Percentiles rank a stretch among this genome's conserved stretches.
Conservation (phyloP, 306 rosid species). For the Quercus gilva region DNA sequence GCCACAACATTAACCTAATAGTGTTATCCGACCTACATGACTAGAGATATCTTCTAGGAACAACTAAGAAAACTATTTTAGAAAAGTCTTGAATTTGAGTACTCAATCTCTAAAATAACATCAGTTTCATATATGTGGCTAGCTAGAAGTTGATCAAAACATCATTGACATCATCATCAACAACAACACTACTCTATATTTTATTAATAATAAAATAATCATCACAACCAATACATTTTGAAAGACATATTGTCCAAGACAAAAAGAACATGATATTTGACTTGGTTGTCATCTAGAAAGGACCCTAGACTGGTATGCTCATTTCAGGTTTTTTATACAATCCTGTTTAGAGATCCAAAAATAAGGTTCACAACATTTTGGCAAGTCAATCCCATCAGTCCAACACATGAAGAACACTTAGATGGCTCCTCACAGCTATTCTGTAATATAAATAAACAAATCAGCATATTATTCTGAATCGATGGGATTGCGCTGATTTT, state of each 20-base stretch:
- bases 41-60: neutral
- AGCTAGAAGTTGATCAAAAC: neutral
- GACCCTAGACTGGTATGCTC: neutral
- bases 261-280: neutral
- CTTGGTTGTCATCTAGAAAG: neutral
- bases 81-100: neutral
- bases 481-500: neutral
- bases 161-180: neutral
- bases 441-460: neutral
- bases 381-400: neutral
- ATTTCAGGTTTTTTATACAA: neutral
- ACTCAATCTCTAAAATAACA: neutral
- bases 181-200: neutral
- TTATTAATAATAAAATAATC: neutral
- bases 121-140: neutral
- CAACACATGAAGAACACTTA: neutral
- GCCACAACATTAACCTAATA: neutral
- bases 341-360: neutral
- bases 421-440: neutral
- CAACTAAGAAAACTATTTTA: neutral
- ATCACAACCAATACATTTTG: neutral
- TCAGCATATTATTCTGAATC: neutral
- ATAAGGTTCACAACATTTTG: neutral
- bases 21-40: neutral
- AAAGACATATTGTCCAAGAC: neutral